Base-by-base conservation (phyloP, 805 yeast genomes). In the Wickerhamiella slavikovae region DNA sequence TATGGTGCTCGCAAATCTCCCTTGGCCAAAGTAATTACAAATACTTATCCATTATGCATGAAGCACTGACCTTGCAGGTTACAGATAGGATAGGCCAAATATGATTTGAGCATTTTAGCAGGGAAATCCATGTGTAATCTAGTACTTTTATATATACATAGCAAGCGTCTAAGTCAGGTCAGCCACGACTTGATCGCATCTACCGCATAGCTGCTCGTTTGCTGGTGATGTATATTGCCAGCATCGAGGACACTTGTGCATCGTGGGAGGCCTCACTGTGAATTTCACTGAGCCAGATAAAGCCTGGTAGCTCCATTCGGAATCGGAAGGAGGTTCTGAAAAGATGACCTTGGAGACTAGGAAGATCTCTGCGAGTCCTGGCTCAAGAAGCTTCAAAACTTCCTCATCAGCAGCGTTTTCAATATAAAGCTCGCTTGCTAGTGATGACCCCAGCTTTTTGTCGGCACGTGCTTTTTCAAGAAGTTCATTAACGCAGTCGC, bases 241-340 rank as follows among this genome's bases (percentile, higher is more conserved):
- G 52, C 98, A 89, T 47, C 98, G 64, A 5, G 93, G 93, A 48
- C 98, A 89, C 43, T 82, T 82, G 30, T 54, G 52, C 2, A 55
- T 44, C 0, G 47, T 33, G 0, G 80, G 62, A 4, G 59, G 57
- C 5, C 58, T 50, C 2, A 74, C 61, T 2, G 47, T 37, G 3
- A 66, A 42, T 1, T 38, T 39, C 5, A 58, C 44, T 6, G 40
- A 41, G 2, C 48, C 56, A 5, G n/a, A n/a, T n/a, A n/a, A n/a
- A n/a, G n/a, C n/a, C n/a, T n/a, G n/a, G n/a, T 40, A 42, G 48
- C 49, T 12, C 55, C 53, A 51, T 12, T 38, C 42, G 2, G 27
- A 20, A 9, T 32, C 23, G 5, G 45, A 33, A 0, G 44, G 37
- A 1, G 35, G 30, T 9, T 40, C 32, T 24, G 52, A 52, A 5